Evolutionary conservation across 2,329 filamentous ascomycete species (phyloP), one percentile per base, ranked within the genome.

Genomic region (Leptographium radiaticola): DNA sequence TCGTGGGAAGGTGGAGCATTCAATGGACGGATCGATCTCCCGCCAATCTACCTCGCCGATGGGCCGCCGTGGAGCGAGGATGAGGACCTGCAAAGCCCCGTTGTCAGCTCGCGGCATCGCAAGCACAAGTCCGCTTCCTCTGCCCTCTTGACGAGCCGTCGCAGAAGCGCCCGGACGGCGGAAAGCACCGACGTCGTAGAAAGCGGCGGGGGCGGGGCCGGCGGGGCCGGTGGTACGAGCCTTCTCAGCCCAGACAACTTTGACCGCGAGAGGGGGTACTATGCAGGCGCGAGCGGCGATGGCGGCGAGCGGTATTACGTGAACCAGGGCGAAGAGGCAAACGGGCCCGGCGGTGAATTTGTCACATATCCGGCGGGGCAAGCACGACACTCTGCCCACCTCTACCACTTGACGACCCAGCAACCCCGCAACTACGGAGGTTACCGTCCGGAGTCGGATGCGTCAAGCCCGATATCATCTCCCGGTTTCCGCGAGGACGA

Each of bases 1-100:
- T 70, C 71, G 31, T 81, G 78, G 75, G 64, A 69, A 54, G 59
- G 75, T 63, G 69, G 77, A 60, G 67, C 75, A 38, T 76, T 79
- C 58, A 77, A 75, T 59, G 83, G 77, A 53, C 80, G 76, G 30
- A 78, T 87, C 60, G 86, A 90, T 63, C 75, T 94, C 16, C 84
- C 88, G 11, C 86, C 87, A 20, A 89, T 93, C 65, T 81, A 88
- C 49, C 91, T 93, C 62, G 87, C 81, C 5, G 89, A 93, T 64
- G 90, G 90, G 0, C 90, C 90, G 25, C 91, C 90, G 2, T 97
- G 89, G 72, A 95, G 89, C 67, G 90, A 96, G 70, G 90, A 97
- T 63, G 89, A 97, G 62, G 93, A 97, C 67, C 76, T 96, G 45
- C 88, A 93, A 64, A 95, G 89, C 65, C 90, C 90, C 0, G 87